Evolutionary conservation across 805 yeast genomes (phyloP), one percentile per base, ranked within the genome.

Genomic region (Candida maesae): DNA sequence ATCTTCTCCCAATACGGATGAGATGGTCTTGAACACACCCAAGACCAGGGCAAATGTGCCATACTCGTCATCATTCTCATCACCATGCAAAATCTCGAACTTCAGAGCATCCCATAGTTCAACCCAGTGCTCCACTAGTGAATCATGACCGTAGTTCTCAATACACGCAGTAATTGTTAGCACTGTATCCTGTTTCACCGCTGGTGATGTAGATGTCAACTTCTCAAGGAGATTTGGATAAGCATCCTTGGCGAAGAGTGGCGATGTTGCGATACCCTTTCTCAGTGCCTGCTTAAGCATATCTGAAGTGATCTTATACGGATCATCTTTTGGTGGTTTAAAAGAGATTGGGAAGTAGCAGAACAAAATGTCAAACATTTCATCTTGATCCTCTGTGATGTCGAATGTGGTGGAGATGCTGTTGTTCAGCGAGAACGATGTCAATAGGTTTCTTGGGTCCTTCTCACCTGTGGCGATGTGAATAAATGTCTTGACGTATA

Each of bases 301-400:
- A 1, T 71, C 75, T 1, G 88, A 77, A 0, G 95, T 78, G 49
- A 88, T 84, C 47, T 81, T 78, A 59, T 89, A 88, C 0, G 93
- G 90, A 53, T 91, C 96, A 59, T 86, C 86, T 35, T 79, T 76
- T 4, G 98, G 96, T 2, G 98, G 96, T 43, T 80, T 81, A 65
- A 95, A 93, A 1, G 96, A 84, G 32, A 93, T 90, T 11, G 99
- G 99, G 66, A 91, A 93, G 65, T 93, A 93, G 62, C 99, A 93
- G 59, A 91, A 95, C 30, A 87, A 70, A 26, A 84, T 78, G 58
- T 93, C 99, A 58, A 90, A 95, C 44, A 93, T 60, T 9, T 85
- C 87, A 49, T 83, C 82, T 24, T 74, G 56, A 53, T 60, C 65
- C n/a, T 61, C 59, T 31, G 61, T 49, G 36, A 76, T 67, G 3